Evolutionary conservation across 805 yeast genomes (phyloP).

Genomic region (Metschnikowia peoriensis): DNA sequence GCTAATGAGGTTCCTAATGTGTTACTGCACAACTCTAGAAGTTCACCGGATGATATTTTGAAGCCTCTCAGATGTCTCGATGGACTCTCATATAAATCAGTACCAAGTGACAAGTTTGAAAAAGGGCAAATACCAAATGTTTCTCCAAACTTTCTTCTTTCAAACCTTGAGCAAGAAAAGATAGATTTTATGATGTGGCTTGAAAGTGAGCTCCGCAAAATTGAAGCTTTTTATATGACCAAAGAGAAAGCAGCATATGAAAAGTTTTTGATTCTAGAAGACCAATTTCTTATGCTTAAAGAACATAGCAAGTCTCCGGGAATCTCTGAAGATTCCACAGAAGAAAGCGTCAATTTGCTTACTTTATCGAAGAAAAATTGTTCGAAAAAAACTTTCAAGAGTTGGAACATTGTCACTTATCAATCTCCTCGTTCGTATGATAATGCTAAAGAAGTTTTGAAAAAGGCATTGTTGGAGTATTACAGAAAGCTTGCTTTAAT

Average conservation of each 20-base stretch:
- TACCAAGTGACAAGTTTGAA: background rate
- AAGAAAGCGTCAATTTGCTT: background rate
- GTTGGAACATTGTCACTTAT: slow-evolving; percentile 33
- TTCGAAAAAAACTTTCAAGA: background rate
- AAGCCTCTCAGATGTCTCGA: background rate
- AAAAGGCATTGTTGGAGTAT: slow-evolving; percentile 65
- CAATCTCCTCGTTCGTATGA: slow-evolving; percentile 52
- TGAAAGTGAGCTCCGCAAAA: slow-evolving; percentile 55
- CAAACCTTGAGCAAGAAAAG: slow-evolving; percentile 29
- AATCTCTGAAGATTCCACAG: background rate
- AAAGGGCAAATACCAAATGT: slow-evolving; percentile 4
- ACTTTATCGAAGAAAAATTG: background rate
- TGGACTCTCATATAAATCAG: no score
- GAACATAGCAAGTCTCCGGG: slow-evolving; percentile 40
- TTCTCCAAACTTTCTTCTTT: slow-evolving; percentile 10
- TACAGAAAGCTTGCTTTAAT: slow-evolving; percentile 71
- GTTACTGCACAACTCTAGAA: no score
- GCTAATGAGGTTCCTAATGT: no score
- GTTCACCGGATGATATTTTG: no score
- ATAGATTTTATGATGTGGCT: slow-evolving; percentile 63
- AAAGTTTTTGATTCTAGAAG: slow-evolving; percentile 60
- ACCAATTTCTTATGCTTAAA: slow-evolving; percentile 62
- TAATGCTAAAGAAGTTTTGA: slow-evolving; percentile 64
- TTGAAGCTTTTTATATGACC: slow-evolving; percentile 57
- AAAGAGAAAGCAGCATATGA: slow-evolving; percentile 60